phyloP scores from a whole-genome alignment of 495 filamentous ascomycete species.

The Chlorociboria aeruginascens region DNA sequence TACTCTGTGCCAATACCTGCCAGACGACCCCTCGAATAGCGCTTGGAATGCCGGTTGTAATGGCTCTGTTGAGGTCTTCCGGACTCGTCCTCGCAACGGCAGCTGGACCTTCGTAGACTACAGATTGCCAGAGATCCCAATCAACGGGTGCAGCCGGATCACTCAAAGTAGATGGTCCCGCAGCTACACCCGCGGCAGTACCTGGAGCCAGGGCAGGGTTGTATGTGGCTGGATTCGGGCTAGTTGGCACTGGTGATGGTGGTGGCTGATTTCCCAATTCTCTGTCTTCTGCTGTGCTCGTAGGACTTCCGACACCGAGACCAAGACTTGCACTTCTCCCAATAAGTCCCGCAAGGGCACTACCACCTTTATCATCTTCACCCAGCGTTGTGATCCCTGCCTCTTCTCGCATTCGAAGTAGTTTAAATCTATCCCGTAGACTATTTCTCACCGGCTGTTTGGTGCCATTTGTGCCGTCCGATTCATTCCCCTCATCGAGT shows the following conservation, averaged over 20 bases:
- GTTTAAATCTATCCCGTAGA: slow-evolving; percentile 76
- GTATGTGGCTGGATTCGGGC: slow-evolving; percentile 37
- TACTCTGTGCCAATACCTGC: slow-evolving; percentile 93
- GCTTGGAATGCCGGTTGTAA: slow-evolving; percentile 85
- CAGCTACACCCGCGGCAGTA: slow-evolving; percentile 64
- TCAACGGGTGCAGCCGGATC: slow-evolving; percentile 60
- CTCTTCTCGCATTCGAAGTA: slow-evolving; percentile 71
- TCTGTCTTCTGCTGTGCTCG: slow-evolving; percentile 41
- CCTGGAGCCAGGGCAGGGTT: slow-evolving; percentile 63
- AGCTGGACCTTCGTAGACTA: slow-evolving; percentile 85
- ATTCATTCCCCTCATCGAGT: slow-evolving; percentile 54
- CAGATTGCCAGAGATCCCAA: slow-evolving; percentile 95
- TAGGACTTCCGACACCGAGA: slow-evolving; percentile 42
- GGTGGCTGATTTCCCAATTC: slow-evolving; percentile 32
- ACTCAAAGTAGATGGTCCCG: slow-evolving; percentile 51
- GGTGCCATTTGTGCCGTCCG: slow-evolving; percentile 29
- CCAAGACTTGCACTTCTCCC: slow-evolving; percentile 35
- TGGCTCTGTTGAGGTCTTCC: slow-evolving; percentile 79
- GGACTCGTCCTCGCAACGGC: slow-evolving; percentile 75
- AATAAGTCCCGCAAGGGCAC: slow-evolving; percentile 27
- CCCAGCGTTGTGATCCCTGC: slow-evolving; percentile 40
- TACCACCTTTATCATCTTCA: slow-evolving; percentile 35
- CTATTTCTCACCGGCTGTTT: slow-evolving; percentile 49
- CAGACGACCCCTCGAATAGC: slow-evolving; percentile 94
- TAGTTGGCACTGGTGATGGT: slow-evolving; percentile 35